Conservation (phyloP, 2,329 filamentous ascomycete genomes). For the Didymosphaeria variabile region DNA sequence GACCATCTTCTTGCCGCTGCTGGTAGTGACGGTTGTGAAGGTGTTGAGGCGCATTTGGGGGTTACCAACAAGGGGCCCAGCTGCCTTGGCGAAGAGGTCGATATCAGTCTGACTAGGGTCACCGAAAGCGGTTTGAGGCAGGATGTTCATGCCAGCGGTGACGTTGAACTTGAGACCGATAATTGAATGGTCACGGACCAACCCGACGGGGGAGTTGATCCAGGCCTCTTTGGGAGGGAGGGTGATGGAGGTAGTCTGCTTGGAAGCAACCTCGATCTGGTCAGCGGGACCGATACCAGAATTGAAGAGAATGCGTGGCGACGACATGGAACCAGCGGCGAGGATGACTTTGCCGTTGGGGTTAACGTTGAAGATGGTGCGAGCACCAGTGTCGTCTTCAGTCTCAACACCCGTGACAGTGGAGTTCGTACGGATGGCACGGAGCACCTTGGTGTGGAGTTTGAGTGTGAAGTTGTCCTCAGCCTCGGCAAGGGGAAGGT, state of each 20-base stretch:
- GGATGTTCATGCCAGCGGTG: conserved; percentile 20
- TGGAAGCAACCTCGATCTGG: conserved; percentile 33
- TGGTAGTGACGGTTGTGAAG: conserved; percentile 52
- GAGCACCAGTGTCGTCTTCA: conserved; percentile 20
- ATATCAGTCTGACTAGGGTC: conserved; percentile 24
- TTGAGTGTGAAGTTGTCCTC: conserved; percentile 34
- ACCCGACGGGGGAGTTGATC: conserved; percentile 36
- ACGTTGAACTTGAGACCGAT: conserved; percentile 25
- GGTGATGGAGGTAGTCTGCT: conserved; percentile 21
- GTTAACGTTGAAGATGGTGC: conserved; percentile 30
- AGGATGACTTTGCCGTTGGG: conserved; percentile 35
- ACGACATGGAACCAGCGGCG: conserved; percentile 34
- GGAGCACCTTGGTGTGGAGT: conserved; percentile 32
- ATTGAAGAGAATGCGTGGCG: conserved; percentile 36
- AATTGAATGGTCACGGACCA: conserved; percentile 39
- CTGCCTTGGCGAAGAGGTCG: conserved; percentile 26
- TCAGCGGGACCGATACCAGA: conserved; percentile 36
- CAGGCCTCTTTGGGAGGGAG: conserved; percentile 28
- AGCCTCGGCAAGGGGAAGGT: conserved; percentile 26
- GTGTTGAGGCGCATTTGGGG: conserved; percentile 53
- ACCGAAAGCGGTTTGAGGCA: conserved; percentile 21
- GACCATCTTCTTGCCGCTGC: conserved; percentile 40
- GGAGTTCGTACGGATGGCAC: conserved; percentile 24
- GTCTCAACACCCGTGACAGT: conserved; percentile 32
- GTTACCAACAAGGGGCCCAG: conserved; percentile 52